Conservation (phyloP, 371 early-diverging fungal species). For the Mortierella sp. region DNA sequence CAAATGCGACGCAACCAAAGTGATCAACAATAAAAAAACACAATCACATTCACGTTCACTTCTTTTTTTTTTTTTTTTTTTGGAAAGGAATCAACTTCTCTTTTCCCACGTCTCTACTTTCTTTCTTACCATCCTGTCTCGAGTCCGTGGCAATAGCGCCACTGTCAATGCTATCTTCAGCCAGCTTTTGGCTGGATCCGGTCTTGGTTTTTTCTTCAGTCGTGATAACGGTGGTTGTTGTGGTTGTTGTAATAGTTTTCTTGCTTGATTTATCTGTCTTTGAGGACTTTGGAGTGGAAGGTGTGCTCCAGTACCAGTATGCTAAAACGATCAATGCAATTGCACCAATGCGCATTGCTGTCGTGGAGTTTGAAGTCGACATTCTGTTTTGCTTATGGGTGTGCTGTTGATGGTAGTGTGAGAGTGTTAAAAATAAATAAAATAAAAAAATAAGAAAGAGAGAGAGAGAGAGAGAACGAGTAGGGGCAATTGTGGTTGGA, state of each 20-base stretch:
- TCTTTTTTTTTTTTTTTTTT: too few species aligned
- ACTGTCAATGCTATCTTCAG: background rate
- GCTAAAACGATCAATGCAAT: constrained; percentile 8
- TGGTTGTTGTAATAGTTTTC: background rate
- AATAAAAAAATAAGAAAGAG: background rate
- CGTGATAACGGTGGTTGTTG: background rate
- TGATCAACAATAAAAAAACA: background rate
- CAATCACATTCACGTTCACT: background rate
- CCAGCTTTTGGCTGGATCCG: too few species aligned
- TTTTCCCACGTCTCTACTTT: background rate
- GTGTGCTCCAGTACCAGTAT: constrained; percentile 7
- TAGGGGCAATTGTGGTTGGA: too few species aligned
- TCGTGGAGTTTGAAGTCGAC: background rate
- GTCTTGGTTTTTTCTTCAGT: background rate
- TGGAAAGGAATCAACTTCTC: background rate
- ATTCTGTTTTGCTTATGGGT: background rate
- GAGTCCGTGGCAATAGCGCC: background rate
- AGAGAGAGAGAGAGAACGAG: background rate
- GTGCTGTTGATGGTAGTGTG: background rate
- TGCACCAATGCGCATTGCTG: constrained; percentile 5
- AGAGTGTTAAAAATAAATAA: background rate
- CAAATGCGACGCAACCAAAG: background rate
- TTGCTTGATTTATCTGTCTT: background rate
- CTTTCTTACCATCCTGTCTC: background rate
- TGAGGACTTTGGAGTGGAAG: background rate